Base-by-base conservation (phyloP, 371 early-diverging fungal species). In the Funneliformis caledonium region DNA sequence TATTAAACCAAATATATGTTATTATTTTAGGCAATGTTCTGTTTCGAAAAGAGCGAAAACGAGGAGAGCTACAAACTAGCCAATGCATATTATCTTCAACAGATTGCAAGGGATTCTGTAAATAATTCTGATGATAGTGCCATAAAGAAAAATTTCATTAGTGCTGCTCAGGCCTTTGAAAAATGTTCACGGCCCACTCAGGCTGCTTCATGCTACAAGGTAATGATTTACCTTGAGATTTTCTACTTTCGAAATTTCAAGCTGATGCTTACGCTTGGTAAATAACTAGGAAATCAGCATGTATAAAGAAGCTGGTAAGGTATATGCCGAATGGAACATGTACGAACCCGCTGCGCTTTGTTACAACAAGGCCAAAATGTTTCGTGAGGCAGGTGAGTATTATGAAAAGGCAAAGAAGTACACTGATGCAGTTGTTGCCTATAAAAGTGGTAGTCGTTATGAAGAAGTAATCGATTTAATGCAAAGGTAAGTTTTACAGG, bases 21-120 rank as follows among this genome's bases (percentile, higher is more conserved):
- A 7, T 11, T 50, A 26, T 62, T 42, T 78, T 67, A 78, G 78
- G 78, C 78, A 12, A 78, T 78, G 47, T 50, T 67, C 31, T 78
- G 78, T n/a, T 78, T 78, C 22, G 50, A 68, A 42, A 78, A 78
- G 33, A 68, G 78, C 16, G 31, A 14, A 78, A 78, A 78, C 37
- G 22, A 64, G 22, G 45, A 78, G 19, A 26, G 16, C 31, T 48
- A 14, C 7, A 64, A 65, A 31, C 42, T 78, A n/a, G 52, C 78
- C 4, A 26, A 67, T 14, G 78, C 78, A 64, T 78, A 78, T 67
- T 14, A 31, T 64, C 78, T 78, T 78, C 50, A 42, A 11, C 68
- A 78, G 8, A 22, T 31, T 50, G 78, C 78, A 2, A 67, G 68
- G 31, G 22, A 31, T 33, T 68, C 64, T 45, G 67, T 52, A 76